Base-by-base conservation (phyloP, 1,139 yeast genomes). In the Saccharomyces hybrid region DNA sequence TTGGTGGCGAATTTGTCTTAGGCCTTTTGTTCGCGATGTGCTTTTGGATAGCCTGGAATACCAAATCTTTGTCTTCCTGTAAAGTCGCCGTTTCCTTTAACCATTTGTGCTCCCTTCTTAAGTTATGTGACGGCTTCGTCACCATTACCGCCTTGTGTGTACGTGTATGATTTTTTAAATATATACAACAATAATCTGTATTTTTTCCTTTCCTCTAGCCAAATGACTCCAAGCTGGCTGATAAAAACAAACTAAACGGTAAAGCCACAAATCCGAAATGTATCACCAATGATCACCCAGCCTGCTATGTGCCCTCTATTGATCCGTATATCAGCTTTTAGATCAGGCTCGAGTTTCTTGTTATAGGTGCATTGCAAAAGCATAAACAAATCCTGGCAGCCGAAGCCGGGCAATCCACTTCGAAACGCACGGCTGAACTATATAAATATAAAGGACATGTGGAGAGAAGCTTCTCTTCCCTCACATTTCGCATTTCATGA, bases 101-200 rank as follows among this genome's bases (percentile, higher is more conserved):
- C 70, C 70, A 66, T 56, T 64, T 64, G 53, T 63, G 66, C 53
- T 66, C 69, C 51, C 69, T 60, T 52, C 68, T 56, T n/a, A 66
- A 55, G 50, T 64, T 66, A 54, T 65, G 63, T 2, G 68, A 64
- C 34, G 67, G 68, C 50, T 65, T 65, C 13, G 60, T 34, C n/a
- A 58, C 63, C 68, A 64, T 63, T 46, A 44, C 48, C 49, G 13
- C 8, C n/a, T 29, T 29, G n/a, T 9, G 13, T 29, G 32, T 13
- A 13, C n/a, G 32, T 9, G 32, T 29, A 9, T 29, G 32, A 29
- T n/a, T 29, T n/a, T 29, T 29, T 29, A 11, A 29, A 34, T 34
- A 34, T 34, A 34, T 14, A 14, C 20, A 34, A 11, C 9, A 14
- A 23, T 23, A 14, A 16, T 11, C 9, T 38, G 5, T 38, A 38